Conservation (phyloP, 345 rosid species). For the Anacardium occidentale region DNA sequence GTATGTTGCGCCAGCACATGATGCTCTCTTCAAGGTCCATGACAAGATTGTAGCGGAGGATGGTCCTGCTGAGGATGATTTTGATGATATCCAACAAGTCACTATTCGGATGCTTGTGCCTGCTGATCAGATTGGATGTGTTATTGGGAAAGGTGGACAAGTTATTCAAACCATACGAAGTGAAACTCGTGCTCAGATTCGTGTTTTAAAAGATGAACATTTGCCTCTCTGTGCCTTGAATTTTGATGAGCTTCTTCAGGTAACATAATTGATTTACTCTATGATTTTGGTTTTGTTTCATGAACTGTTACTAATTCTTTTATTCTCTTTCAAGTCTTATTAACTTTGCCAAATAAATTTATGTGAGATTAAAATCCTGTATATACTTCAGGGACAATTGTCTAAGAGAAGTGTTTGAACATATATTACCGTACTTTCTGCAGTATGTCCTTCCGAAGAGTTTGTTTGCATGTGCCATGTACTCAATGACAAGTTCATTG, state of each 20-base stretch:
- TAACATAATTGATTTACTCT: conserved; percentile 13
- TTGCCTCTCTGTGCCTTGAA: conserved; percentile 55
- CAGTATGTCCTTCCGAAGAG: not conserved
- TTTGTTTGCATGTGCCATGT: not conserved
- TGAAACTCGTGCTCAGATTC: conserved; percentile 58
- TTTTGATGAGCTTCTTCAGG: conserved; percentile 71
- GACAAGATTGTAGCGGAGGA: conserved; percentile 50
- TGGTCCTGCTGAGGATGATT: conserved; percentile 35
- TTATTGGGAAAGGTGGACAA: conserved; percentile 71
- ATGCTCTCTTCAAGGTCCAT: conserved; percentile 64
- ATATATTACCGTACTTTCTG: not conserved
- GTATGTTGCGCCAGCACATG: conserved; percentile 58
- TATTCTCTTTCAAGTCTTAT: not conserved
- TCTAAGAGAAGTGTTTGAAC: not conserved
- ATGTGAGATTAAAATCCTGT: not conserved
- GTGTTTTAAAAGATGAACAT: conserved; percentile 53
- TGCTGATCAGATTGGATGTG: conserved; percentile 72
- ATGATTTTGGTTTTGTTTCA: not conserved
- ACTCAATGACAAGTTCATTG: no score
- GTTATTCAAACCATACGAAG: conserved; percentile 54
- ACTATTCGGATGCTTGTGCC: conserved; percentile 59
- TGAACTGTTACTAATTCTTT: not conserved
- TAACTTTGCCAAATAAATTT: not conserved
- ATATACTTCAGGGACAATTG: not conserved
- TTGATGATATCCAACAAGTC: conserved; percentile 35